Evolutionary conservation across 371 early-diverging fungal genomes (phyloP), one percentile per base, ranked within the genome.

Genomic region (Phascolomyces articulosus): DNA sequence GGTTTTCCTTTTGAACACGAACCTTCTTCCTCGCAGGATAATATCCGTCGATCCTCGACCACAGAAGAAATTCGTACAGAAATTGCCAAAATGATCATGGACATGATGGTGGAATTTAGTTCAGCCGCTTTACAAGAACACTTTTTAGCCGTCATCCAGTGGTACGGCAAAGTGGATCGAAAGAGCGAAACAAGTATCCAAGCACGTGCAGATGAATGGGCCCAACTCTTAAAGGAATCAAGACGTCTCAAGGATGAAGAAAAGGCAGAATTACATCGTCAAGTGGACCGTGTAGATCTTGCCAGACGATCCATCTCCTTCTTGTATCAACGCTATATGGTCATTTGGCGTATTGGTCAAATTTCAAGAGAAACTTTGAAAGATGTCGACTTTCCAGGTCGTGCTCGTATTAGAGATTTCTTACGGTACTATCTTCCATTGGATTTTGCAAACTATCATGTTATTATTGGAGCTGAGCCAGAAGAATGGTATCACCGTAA

Each of bases 251-350:
- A 51, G 23, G 51, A 51, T 23, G 51, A 51, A 10, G n/a, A 51
- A 15, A 51, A 51, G n/a, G 8, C 63, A 2, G 29, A 55, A 7
- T 3, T 11, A 13, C 41, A 48, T 26, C 16, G 24, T 8, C 20
- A 23, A 10, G 38, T 20, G 8, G 48, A 64, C 4, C 40, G 56
- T 44, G 48, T 64, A 10, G 64, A 64, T 27, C 3, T 57, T 0
- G 56, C 56, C 4, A 38, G 64, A 15, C 56, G 58, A 4, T 23
- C 24, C 0, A 56, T 64, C 13, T 38, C 58, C 15, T 48, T 55
- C 28, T 56, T 64, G 8, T 64, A 64, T 15, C 64, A 64, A 31
- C 38, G 47, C 4, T 64, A 56, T 23, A 64, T 64, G 64, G 41
- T 56, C 0, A 31, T 64, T 8, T 64, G 64, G 64, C 58, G 64